phyloP scores from a whole-genome alignment of 306 rosid genomes.

The Citrullus colocynthis region DNA sequence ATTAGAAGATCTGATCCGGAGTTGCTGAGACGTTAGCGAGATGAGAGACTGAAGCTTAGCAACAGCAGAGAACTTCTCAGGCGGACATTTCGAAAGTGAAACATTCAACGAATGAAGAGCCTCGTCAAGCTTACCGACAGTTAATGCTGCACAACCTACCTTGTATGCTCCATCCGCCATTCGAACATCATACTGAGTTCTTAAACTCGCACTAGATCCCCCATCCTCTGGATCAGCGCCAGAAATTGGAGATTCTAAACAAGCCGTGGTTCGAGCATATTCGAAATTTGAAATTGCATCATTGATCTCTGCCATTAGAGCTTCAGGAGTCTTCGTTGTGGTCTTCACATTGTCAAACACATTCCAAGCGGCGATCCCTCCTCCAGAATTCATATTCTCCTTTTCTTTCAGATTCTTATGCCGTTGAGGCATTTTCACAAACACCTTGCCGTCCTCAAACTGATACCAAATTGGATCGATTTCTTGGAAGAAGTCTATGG shows the following conservation, averaged over 20 bases:
- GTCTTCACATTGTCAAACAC: conserved; percentile 55
- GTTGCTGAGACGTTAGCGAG: conserved; percentile 63
- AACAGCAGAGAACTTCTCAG: conserved; percentile 50
- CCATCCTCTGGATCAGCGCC: neutral
- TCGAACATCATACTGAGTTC: conserved; percentile 34
- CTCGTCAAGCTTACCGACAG: conserved; percentile 60
- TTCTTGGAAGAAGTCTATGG: neutral
- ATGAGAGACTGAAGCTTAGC: conserved; percentile 62
- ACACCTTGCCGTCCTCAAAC: neutral
- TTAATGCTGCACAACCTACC: conserved; percentile 74
- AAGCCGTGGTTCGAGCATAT: conserved; percentile 42
- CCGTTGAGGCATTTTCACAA: conserved; percentile 1
- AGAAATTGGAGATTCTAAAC: conserved; percentile 23
- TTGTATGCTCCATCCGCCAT: conserved; percentile 71
- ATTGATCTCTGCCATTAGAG: conserved; percentile 65
- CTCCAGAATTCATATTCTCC: conserved; percentile 21
- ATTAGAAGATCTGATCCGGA: conserved; percentile 21
- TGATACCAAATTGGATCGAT: neutral
- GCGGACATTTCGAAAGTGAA: conserved; percentile 63
- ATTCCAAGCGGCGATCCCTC: conserved; percentile 38
- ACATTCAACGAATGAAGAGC: conserved; percentile 49
- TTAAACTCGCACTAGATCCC: conserved; percentile 7
- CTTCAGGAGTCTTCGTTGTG: conserved; percentile 62
- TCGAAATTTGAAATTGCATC: conserved; percentile 70
- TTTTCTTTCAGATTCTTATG: neutral